Conservation (phyloP, 2,329 filamentous ascomycete genomes). For the Beauveria scarabaeidicola region DNA sequence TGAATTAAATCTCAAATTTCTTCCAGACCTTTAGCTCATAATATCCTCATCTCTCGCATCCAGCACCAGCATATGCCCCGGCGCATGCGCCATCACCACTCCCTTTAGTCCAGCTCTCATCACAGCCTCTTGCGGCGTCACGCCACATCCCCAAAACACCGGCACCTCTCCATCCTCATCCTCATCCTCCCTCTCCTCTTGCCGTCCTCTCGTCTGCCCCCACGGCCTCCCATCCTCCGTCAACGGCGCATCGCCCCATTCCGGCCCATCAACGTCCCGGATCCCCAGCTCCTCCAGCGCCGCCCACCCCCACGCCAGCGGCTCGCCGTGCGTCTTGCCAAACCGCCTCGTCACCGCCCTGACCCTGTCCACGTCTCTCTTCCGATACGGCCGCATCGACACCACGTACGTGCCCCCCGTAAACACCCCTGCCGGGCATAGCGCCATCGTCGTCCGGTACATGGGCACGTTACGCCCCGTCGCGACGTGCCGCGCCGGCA, state of each 20-base stretch:
- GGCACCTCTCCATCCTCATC: conserved; percentile 37
- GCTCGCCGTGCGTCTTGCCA: conserved; percentile 52
- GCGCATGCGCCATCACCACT: conserved; percentile 51
- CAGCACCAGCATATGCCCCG: conserved; percentile 53
- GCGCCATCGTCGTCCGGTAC: conserved; percentile 49
- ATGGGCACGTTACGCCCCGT: conserved; percentile 48
- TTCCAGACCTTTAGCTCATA: not conserved
- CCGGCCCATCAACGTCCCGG: conserved; percentile 38
- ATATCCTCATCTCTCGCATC: conserved; percentile 39
- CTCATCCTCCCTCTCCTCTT: conserved; percentile 15
- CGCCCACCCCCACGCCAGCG: conserved; percentile 57
- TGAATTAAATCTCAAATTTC: not conserved
- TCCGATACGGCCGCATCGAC: conserved; percentile 52
- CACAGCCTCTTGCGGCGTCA: conserved; percentile 58
- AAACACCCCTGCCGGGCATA: conserved; percentile 52
- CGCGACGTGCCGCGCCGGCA: conserved; percentile 42
- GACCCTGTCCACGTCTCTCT: conserved; percentile 40
- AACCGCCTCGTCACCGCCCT: conserved; percentile 47
- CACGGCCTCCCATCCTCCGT: conserved; percentile 31
- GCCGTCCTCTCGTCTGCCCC: conserved; percentile 3
- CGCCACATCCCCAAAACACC: conserved; percentile 57
- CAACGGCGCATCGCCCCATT: conserved; percentile 47
- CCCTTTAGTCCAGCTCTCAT: conserved; percentile 46
- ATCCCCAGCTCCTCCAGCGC: conserved; percentile 45
- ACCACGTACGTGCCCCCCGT: conserved; percentile 46